Base-by-base conservation (phyloP, 768 basidiomycete species). In the Tremella fuciformis region DNA sequence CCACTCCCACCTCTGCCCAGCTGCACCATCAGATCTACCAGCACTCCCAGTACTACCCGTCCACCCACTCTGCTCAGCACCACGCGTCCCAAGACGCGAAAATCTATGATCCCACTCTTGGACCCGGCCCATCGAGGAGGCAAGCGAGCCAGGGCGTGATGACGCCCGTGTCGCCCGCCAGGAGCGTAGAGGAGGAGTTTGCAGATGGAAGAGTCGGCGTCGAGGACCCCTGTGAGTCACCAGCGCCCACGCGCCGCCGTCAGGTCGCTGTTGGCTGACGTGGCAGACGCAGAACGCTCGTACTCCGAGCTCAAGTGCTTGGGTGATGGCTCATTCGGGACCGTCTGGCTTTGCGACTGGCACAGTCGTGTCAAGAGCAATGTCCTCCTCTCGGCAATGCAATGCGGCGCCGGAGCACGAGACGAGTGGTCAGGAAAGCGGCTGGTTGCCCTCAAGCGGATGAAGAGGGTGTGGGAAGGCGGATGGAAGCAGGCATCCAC, bases 261-360 rank as follows among this genome's bases (percentile, higher is more conserved):
- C 38, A 37, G 9, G 18, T 38, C 8, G n/a, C 15, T 19, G 2
- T 8, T 37, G 21, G 53, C 49, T 50, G 49, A 44, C 26, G n/a
- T 47, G 3, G 3, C 18, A 94, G 91, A 82, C 69, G 91, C 89
- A 16, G 85, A 84, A 58, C 86, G 92, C 69, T 87, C 87, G 18
- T 99, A 93, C 77, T 93, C 92, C 25, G 88, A 90, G 50, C 84
- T 98, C 82, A 98, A 98, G 81, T 87, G 89, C 62, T 84, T 99
- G 77, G 96, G 96, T 41, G 94, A 97, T 77, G 96, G 96, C 55
- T 97, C 94, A 6, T 98, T 99, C 74, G 96, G 96, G 52, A 98
- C 92, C 2, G 96, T 99, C 65, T 91, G 89, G 86, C 83, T 99
- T 68, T 96, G 93, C 78, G 96, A 99, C 82, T 99, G 94, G 94